phyloP scores from a whole-genome alignment of 2,329 filamentous ascomycete genomes.

The Xylaria sp. region DNA sequence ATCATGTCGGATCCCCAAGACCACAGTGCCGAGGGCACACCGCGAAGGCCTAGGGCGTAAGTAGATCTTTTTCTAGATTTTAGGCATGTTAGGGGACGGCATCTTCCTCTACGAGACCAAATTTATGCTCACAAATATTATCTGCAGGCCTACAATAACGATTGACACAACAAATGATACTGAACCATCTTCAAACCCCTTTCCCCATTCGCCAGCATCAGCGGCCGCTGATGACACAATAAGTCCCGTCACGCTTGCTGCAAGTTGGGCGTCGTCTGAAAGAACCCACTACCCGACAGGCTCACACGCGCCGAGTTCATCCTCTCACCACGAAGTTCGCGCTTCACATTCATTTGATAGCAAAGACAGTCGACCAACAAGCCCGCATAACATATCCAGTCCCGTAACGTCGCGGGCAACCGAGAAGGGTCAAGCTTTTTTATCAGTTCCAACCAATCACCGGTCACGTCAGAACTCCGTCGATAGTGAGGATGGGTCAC shows the following conservation, averaged over 20 bases:
- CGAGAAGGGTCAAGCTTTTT: conserved; percentile 65
- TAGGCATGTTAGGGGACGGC: background rate
- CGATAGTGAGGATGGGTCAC: conserved; percentile 72
- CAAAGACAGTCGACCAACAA: conserved; percentile 73
- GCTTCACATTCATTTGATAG: conserved; percentile 70
- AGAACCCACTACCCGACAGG: conserved; percentile 36
- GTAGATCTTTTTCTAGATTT: conserved; percentile 26
- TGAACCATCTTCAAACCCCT: conserved; percentile 40
- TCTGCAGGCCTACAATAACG: conserved; percentile 52
- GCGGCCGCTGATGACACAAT: conserved; percentile 44
- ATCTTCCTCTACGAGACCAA: background rate
- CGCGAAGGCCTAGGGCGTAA: conserved; percentile 46
- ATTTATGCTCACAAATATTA: conserved; percentile 30
- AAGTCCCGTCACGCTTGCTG: conserved; percentile 49
- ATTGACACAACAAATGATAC: conserved; percentile 52
- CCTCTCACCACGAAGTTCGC: conserved; percentile 58
- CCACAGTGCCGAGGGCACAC: conserved; percentile 41
- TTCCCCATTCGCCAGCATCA: conserved; percentile 46
- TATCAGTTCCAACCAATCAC: conserved; percentile 71
- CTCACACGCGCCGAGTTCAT: conserved; percentile 40
- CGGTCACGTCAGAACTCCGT: conserved; percentile 76
- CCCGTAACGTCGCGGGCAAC: conserved; percentile 60
- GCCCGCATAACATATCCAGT: conserved; percentile 77
- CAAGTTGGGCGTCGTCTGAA: conserved; percentile 46
- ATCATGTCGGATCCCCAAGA: conserved; percentile 44